These are phyloP conservation scores for Porcisia deanei DNA, from an alignment of 208 protist species.

Conservation along the genomic window DNA sequence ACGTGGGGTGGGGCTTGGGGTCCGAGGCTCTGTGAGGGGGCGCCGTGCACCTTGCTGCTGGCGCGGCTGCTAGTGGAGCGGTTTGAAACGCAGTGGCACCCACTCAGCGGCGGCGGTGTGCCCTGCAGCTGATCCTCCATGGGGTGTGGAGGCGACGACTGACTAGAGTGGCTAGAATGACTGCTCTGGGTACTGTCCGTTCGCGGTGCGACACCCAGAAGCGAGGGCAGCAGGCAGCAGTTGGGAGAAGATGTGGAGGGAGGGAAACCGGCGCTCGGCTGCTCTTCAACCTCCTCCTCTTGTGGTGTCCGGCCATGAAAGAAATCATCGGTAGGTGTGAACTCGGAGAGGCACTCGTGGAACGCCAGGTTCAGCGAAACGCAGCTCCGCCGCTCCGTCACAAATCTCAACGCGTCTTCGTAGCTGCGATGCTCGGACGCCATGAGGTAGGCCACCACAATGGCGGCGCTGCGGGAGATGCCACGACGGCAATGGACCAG, in stretches of 20 bases:
- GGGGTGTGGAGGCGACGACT: background rate
- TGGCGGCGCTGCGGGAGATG: slow-evolving; percentile 74
- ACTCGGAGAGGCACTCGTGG: slow-evolving; percentile 58
- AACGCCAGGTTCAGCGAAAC: slow-evolving; percentile 86
- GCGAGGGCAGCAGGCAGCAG: slow-evolving; percentile 10
- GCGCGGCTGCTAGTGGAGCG: slow-evolving; percentile 22
- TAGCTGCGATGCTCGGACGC: slow-evolving; percentile 53
- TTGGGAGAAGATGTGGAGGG: background rate
- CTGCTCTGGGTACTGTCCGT: background rate
- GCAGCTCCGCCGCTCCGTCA: slow-evolving; percentile 52
- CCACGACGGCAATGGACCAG: slow-evolving; percentile 86
- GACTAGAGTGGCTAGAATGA: background rate
- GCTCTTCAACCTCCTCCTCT: background rate
- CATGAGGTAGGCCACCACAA: slow-evolving; percentile 88
- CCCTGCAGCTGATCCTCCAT: background rate
- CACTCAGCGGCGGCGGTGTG: background rate
- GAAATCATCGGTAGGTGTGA: slow-evolving; percentile 21
- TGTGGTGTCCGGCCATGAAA: slow-evolving; percentile 12
- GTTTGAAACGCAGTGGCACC: slow-evolving; percentile 3
- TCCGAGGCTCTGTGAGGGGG: slow-evolving; percentile 2
- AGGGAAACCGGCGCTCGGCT: background rate
- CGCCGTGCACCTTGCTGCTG: slow-evolving; percentile 12
- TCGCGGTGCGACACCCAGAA: background rate
- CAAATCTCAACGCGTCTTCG: slow-evolving; percentile 49
- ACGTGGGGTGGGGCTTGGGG: background rate